Base-by-base conservation (phyloP, 2,329 filamentous ascomycete genomes). In the Apiospora pterosperma region DNA sequence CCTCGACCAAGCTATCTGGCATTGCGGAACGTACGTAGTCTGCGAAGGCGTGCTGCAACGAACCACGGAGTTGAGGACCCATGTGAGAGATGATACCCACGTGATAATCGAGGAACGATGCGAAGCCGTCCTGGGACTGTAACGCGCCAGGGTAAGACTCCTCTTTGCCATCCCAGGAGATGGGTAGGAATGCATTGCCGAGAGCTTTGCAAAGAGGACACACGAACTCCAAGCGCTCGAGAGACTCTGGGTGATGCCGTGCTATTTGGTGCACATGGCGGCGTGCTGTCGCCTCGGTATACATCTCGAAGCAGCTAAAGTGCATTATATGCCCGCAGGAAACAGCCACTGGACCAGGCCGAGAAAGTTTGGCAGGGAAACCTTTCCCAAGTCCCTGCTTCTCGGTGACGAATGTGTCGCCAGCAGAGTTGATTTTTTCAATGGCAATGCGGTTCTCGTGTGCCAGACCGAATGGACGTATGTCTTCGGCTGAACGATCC, bases 261-360 rank as follows among this genome's bases (percentile, higher is more conserved):
- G 96, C 94, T 76, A 99, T 97, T 76, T 99, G 96, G 72, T 96
- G 92, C 23, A 87, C 87, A 74, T 99, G 96, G 42, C 96, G 88
- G 66, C 94, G 86, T 62, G 90, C 84, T 0, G 93, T 97, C 4
- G 95, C 93, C 58, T 92, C 88, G 69, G 92, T 91, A 74, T 98
- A 99, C 44, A 91, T 87, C 72, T 97, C 93, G 74, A 99, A 99
- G 78, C 96, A 99, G 70, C 87, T 89, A 76, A 92, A 98, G 76
- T 99, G 96, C 96, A 99, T 99, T 73, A 99, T 96, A 76, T 99
- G 96, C 3, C 96, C 96, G 77, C 96, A 99, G 11, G 95, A 93
- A 39, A 92, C 92, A 12, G 94, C 92, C 1, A 98, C 90, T 0
- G 95, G 92, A 0, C 94, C 96, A 21, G 86, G 82, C 34, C 85